Percentiles rank a stretch among this genome's conserved stretches.
phyloP scores from a whole-genome alignment of 2,329 filamentous ascomycete species.

The Penicillium sp. region DNA sequence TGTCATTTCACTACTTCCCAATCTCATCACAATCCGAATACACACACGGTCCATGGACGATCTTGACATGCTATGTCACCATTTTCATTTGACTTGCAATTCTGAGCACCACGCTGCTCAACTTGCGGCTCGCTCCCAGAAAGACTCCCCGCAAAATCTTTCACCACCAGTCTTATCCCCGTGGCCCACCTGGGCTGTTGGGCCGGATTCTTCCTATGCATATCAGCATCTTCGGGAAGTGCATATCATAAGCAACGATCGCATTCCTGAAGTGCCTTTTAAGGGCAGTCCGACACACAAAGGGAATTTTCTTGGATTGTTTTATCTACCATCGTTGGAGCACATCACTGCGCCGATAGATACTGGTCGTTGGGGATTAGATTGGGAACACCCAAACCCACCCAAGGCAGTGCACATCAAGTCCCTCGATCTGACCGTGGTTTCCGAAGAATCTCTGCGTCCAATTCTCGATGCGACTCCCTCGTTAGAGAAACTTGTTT shows the following conservation, averaged over 20 bases:
- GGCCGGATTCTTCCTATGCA: too few relatives aligned
- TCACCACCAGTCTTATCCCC: too few relatives aligned
- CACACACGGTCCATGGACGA: not conserved
- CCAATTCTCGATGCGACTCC: not conserved
- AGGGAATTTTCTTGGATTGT: not conserved
- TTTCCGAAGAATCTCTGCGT: not conserved
- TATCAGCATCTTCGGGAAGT: not conserved
- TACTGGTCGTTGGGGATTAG: not conserved
- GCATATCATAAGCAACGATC: not conserved
- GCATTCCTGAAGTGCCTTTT: not conserved
- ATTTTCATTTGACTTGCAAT: not conserved
- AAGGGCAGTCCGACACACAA: not conserved
- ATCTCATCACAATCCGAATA: not conserved
- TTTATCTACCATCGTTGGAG: not conserved
- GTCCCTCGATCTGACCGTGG: not conserved
- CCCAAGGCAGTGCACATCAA: not conserved
- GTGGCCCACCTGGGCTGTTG: too few relatives aligned
- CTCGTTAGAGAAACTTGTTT: not conserved
- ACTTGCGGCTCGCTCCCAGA: too few relatives aligned
- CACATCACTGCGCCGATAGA: not conserved
- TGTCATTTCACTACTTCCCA: not conserved
- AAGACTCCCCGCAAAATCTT: too few relatives aligned
- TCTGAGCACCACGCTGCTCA: not conserved
- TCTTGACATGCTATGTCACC: not conserved
- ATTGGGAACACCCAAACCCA: not conserved